Conservation (phyloP, 2,329 filamentous ascomycete species). For the Fusarium nodosum region DNA sequence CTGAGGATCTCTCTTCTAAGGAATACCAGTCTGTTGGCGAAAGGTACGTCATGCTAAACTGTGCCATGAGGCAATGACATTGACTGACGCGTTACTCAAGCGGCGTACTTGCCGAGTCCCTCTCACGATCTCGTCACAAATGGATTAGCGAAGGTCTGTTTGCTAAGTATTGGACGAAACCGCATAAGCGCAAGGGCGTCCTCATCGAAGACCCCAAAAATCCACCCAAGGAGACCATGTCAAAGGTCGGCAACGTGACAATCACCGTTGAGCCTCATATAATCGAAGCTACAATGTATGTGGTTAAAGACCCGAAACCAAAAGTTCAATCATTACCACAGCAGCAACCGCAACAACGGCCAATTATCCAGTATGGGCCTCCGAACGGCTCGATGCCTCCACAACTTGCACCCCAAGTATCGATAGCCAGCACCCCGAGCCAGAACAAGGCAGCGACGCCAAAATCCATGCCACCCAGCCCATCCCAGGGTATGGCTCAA, state of each 20-base stretch:
- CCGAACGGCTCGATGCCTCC: slow-evolving; percentile 73
- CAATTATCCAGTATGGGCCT: slow-evolving; percentile 75
- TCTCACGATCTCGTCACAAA: slow-evolving; percentile 78
- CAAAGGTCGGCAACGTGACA: slow-evolving; percentile 78
- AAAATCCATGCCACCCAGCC: slow-evolving; percentile 40
- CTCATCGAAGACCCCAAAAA: slow-evolving; percentile 75
- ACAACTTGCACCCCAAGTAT: slow-evolving; percentile 56
- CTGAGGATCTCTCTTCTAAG: slow-evolving; percentile 70
- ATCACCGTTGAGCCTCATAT: slow-evolving; percentile 85
- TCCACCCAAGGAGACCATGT: slow-evolving; percentile 78
- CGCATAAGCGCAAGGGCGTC: slow-evolving; percentile 75
- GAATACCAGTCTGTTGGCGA: slow-evolving; percentile 82
- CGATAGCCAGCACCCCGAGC: slow-evolving; percentile 45
- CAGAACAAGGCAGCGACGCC: slow-evolving; percentile 37
- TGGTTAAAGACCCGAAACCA: slow-evolving; percentile 74
- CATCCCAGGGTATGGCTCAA: slow-evolving; percentile 37
- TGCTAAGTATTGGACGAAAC: slow-evolving; percentile 83
- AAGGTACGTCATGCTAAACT: slow-evolving; percentile 63
- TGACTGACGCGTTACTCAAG: slow-evolving; percentile 59
- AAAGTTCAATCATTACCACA: slow-evolving; percentile 56
- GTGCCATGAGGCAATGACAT: slow-evolving; percentile 6
- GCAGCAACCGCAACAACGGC: slow-evolving; percentile 57
- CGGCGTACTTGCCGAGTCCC: slow-evolving; percentile 80
- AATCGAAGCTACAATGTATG: slow-evolving; percentile 80
- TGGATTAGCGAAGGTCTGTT: slow-evolving; percentile 81